phyloP scores from a whole-genome alignment of 305 asterid genomes.

The Rubia tinctorum region DNA sequence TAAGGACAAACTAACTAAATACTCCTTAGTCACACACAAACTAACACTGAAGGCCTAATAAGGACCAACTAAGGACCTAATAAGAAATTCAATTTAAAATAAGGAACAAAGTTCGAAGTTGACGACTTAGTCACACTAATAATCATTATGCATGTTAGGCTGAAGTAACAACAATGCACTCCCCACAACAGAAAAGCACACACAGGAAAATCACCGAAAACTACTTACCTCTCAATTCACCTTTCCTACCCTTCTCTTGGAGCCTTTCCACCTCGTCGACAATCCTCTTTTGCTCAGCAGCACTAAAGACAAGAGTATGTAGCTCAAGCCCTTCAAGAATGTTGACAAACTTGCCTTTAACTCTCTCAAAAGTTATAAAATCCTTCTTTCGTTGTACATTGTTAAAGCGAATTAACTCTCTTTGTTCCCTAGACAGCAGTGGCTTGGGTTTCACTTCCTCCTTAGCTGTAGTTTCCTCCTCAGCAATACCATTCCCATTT shows the following conservation, averaged over 20 bases:
- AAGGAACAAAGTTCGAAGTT: background rate
- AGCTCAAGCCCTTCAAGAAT: slow-evolving; percentile 83
- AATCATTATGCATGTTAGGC: background rate
- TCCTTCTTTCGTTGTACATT: slow-evolving; percentile 67
- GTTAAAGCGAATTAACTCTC: slow-evolving; percentile 67
- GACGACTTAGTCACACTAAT: background rate
- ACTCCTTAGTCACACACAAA: no score
- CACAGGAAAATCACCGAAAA: background rate
- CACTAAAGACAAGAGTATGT: slow-evolving; percentile 76
- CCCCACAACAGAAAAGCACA: slow-evolving; percentile 2
- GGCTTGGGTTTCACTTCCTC: slow-evolving; percentile 47
- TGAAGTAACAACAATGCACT: background rate
- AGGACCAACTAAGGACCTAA: no score
- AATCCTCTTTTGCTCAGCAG: slow-evolving; percentile 86
- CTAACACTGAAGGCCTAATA: no score
- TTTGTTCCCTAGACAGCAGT: slow-evolving; percentile 65
- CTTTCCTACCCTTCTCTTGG: slow-evolving; percentile 67
- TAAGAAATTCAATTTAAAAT: background rate
- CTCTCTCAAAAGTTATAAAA: slow-evolving; percentile 64
- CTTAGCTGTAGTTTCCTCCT: slow-evolving; percentile 28
- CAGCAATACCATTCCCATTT: slow-evolving; percentile 26
- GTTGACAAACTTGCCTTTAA: slow-evolving; percentile 60
- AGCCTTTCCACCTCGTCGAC: slow-evolving; percentile 60
- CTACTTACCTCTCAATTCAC: slow-evolving; percentile 62
- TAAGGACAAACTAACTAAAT: background rate